phyloP scores from a whole-genome alignment of 352 stramenopile genomes.

The Saprolegnia parasitica region DNA sequence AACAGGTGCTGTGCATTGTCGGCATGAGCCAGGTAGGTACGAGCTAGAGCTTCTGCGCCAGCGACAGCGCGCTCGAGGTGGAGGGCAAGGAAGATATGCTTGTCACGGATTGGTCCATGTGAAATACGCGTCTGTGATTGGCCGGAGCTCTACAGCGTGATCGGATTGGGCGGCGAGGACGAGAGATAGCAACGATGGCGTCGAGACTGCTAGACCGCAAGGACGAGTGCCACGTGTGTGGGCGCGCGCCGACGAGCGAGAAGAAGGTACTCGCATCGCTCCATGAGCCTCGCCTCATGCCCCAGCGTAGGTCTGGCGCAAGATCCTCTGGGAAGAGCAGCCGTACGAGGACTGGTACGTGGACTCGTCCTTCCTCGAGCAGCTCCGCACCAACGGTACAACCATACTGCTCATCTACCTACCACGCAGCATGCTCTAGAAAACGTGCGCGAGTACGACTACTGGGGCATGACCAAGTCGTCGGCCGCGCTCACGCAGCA shows the following conservation, averaged over 20 bases:
- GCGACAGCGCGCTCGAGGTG: too few relatives aligned
- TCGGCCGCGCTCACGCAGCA: conserved; percentile 84
- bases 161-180: background rate
- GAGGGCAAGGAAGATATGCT: background rate
- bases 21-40: background rate
- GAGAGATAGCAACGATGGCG: background rate
- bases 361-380: conserved; percentile 82
- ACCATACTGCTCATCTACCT: background rate
- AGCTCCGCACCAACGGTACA: conserved; percentile 87
- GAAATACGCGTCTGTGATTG: conserved; percentile 46
- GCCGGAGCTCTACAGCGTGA: too few relatives aligned
- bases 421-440: too few relatives aligned
- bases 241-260: background rate
- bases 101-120: conserved; percentile 71
- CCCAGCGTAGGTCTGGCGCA: conserved; percentile 50
- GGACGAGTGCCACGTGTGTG: conserved; percentile 13
- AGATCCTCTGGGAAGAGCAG: conserved; percentile 85
- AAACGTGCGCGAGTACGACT: conserved; percentile 79
- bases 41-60: too few relatives aligned
- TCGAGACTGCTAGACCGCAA: background rate
- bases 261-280: conserved; percentile 13
- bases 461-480: conserved; percentile 79
- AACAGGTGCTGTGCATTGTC: background rate
- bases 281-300: background rate
- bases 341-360: conserved; percentile 90